Evolutionary conservation across 352 stramenopile genomes (phyloP), one percentile per base, ranked within the genome.

Genomic region (Pythium scleroteichum): DNA sequence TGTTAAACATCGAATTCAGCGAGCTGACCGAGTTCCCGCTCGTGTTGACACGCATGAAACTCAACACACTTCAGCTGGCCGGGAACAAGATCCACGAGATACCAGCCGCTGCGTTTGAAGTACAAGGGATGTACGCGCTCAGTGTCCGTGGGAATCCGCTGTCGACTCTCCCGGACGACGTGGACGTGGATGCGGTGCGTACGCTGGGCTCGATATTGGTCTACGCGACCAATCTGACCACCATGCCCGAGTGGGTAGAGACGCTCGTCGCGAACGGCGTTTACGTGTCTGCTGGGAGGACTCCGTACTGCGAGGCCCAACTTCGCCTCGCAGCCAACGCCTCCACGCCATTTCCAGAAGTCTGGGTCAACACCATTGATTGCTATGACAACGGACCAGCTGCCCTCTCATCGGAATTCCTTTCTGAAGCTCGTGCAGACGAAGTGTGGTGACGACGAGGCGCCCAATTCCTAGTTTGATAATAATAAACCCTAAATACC

Each of bases 221-320:
- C 7, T 23, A 50, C 44, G 5, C 20, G 1, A 50, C 44, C 22
- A 33, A 50, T 13, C 22, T 50, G 9, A 33, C 44, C 10, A 33
- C 1, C 6, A 4, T 50, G 3, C 44, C 44, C 2, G 10, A 3
- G 2, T 50, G 44, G 44, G 20, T 50, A 20, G 4, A 10, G 23
- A 26, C 26, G 6, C 13, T 26, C n/a, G 22, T 26, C 10, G 19
- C 29, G 10, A 10, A 13, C 22, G 44, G 44, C 9, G 29, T 9
- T 3, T 50, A 50, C 22, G 44, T 50, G 1, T 2, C 20, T 3
- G 44, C 44, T 13, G 44, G 44, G 3, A 16, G 44, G 13, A 50
- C 44, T n/a, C 44, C 44, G 12, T 50, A 35, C 44, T 50, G 44
- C 44, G 44, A 32, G n/a, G n/a, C n/a, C n/a, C n/a, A n/a, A n/a